A percentile compares a stretch with the other conserved stretches of the same genome.
These are phyloP conservation scores for Nannizziopsis barbatae DNA, from an alignment of 2,329 filamentous ascomycete genomes.

Conservation along the genomic window DNA sequence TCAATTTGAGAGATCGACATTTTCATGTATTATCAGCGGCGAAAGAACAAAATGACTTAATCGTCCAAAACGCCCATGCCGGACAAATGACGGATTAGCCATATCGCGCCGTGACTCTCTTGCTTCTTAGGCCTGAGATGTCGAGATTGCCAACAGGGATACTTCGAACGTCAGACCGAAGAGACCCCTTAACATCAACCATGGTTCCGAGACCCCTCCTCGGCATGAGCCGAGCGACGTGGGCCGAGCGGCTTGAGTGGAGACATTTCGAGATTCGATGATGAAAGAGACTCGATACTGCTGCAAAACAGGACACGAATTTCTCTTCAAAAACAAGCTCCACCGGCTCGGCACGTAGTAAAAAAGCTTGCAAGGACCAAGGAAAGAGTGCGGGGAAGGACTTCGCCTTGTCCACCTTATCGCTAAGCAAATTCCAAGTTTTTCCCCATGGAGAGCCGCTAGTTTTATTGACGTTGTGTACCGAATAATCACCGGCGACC, in stretches of 20 bases:
- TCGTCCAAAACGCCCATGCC: too few species aligned
- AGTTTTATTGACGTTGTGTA: background rate
- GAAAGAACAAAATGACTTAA: too few species aligned
- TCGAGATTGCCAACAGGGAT: too few species aligned
- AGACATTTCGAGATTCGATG: background rate
- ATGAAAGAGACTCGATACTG: background rate
- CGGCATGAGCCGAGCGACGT: slow-evolving; percentile 7
- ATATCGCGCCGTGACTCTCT: too few species aligned
- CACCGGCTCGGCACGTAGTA: background rate
- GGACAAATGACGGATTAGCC: too few species aligned
- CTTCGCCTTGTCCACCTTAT: background rate
- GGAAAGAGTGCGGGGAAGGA: slow-evolving; percentile 3
- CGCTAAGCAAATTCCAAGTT: background rate
- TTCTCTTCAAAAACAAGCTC: background rate
- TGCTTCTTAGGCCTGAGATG: too few species aligned
- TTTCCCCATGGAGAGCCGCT: background rate
- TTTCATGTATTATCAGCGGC: too few species aligned
- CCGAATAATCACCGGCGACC: background rate
- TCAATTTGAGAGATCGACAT: too few species aligned
- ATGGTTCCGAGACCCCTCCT: background rate
- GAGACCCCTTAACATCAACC: background rate
- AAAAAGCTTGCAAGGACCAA: background rate
- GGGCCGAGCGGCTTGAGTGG: background rate
- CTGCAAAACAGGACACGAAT: too few species aligned
- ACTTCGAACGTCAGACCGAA: background rate